Percentiles rank a stretch among this genome's conserved stretches.
These are phyloP conservation scores for Ogataea methylovora DNA, from an alignment of 805 yeast species.

Conservation along the genomic window DNA sequence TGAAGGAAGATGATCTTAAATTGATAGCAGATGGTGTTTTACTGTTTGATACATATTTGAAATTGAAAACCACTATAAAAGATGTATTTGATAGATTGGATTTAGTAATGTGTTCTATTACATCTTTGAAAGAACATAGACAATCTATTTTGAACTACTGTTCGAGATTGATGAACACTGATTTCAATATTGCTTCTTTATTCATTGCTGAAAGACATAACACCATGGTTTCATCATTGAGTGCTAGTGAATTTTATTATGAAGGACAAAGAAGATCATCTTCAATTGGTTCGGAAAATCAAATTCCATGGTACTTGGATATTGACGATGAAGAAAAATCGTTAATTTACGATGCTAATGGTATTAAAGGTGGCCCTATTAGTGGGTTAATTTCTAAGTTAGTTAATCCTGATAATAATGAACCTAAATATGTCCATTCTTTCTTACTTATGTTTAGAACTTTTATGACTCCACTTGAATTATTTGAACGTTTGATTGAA, in stretches of 20 bases:
- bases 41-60: slow-evolving; percentile 19
- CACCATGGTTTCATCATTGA: slow-evolving; percentile 21
- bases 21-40: slow-evolving; percentile 30
- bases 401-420: slow-evolving; percentile 59
- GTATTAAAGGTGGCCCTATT: slow-evolving; percentile 79
- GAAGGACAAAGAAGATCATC: slow-evolving; percentile 29
- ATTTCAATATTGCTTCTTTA: slow-evolving; percentile 49
- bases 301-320: slow-evolving; percentile 66
- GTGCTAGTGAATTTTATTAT: slow-evolving; percentile 22
- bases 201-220: slow-evolving; percentile 39
- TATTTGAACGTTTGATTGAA: slow-evolving; percentile 50
- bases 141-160: slow-evolving; percentile 66
- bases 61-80: slow-evolving; percentile 29
- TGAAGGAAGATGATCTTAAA: slow-evolving; percentile 27
- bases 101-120: slow-evolving; percentile 33
- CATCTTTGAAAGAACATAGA: slow-evolving; percentile 61
- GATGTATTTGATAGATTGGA: slow-evolving; percentile 29
- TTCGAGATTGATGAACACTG: slow-evolving; percentile 71
- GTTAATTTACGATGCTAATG: slow-evolving; percentile 55
- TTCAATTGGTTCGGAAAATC: slow-evolving; percentile 25
- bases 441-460: slow-evolving; percentile 72
- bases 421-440: slow-evolving; percentile 54
- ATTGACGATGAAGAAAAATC: slow-evolving; percentile 48
- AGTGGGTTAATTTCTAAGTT: slow-evolving; percentile 74
- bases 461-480: slow-evolving; percentile 58